Base-by-base conservation (phyloP, 2,329 filamentous ascomycete species). In the Neofusicoccum ribis region DNA sequence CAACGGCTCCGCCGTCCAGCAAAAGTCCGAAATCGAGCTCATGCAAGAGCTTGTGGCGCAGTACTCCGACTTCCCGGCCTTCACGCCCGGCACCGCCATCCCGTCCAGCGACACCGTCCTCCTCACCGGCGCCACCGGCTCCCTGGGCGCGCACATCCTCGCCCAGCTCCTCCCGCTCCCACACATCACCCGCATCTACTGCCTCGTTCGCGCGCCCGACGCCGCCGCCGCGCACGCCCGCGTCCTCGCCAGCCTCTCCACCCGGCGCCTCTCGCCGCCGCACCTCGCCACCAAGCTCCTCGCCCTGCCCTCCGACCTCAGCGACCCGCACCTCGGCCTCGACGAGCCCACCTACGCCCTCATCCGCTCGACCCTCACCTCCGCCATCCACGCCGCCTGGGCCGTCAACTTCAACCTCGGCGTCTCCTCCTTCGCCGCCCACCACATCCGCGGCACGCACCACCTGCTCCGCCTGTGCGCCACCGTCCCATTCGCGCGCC, bases 381-480 rank as follows among this genome's bases (percentile, higher is more conserved):
- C 72, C 12, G 77, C 85, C 20, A 81, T 86, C 31, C 83, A 86
- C 74, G 78, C 78, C 67, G 83, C 84, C 0, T 86, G 84, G 84
- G 76, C 82, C 1, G 84, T 86, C 34, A 86, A 86, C 71, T 87
- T 87, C 76, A 86, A 85, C 70, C 78, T 86, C 68, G 75, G 76
- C 0, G 76, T 86, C 1, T 74, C 76, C 2, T 83, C 78, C 61
- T 86, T 86, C 67, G 84, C 84, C 54, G 79, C 82, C 31, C 50
- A 56, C 15, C 76, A 78, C 66, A 79, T 86, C 20, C 73, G 70
- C 2, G 82, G 81, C 0, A 77, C 81, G 1, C 71, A 72, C 1
- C 81, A 84, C 54, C 75, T 86, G 1, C 74, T 84, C 14, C 67
- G 70, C 0, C 56, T 84, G 0, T 77, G 75, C 12, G 72, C 79